Percentiles rank a stretch among this genome's conserved stretches.
Evolutionary conservation across 164 flowering plant genomes (phyloP).

Genomic region (Cinnamomum micranthum): DNA sequence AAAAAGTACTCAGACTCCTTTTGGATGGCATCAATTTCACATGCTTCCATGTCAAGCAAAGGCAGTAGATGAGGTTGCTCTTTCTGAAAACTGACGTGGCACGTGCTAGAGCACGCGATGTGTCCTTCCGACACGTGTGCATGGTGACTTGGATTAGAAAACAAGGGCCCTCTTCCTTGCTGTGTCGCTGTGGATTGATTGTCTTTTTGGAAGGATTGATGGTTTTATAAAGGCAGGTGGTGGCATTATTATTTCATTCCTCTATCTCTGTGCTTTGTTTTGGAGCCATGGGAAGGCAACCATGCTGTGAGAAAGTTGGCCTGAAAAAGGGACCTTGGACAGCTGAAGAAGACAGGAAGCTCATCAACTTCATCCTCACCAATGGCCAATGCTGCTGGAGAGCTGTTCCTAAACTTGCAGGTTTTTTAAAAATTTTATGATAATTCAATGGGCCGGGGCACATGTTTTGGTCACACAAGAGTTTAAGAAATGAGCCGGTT

Average conservation of each 20-base stretch:
- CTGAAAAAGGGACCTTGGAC: conserved; percentile 80
- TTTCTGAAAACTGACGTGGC: conserved; percentile 10
- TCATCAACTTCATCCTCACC: conserved; percentile 65
- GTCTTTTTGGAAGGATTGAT: no score
- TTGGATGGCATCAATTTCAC: neutral
- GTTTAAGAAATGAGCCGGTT: no score
- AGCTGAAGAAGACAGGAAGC: conserved; percentile 64
- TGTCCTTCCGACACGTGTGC: conserved; percentile 4
- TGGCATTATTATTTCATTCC: neutral
- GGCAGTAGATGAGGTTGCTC: conserved; percentile 8
- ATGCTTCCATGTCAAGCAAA: conserved; percentile 9
- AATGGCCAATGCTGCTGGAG: conserved; percentile 86
- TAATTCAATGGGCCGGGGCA: neutral
- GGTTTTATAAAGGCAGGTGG: neutral
- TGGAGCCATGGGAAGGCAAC: conserved; percentile 60
- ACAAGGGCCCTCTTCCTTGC: neutral
- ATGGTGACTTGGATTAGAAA: conserved; percentile 12
- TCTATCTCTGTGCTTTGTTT: neutral
- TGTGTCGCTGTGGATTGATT: neutral
- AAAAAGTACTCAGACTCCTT: no score
- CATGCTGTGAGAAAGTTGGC: conserved; percentile 75
- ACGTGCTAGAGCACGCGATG: conserved; percentile 4
- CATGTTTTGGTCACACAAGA: neutral
- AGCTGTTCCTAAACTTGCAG: conserved; percentile 75
- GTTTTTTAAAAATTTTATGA: conserved; percentile 9